Evolutionary conservation across 306 rosid species (phyloP), one percentile per base, ranked within the genome.

Genomic region (Acacia acuminata): DNA sequence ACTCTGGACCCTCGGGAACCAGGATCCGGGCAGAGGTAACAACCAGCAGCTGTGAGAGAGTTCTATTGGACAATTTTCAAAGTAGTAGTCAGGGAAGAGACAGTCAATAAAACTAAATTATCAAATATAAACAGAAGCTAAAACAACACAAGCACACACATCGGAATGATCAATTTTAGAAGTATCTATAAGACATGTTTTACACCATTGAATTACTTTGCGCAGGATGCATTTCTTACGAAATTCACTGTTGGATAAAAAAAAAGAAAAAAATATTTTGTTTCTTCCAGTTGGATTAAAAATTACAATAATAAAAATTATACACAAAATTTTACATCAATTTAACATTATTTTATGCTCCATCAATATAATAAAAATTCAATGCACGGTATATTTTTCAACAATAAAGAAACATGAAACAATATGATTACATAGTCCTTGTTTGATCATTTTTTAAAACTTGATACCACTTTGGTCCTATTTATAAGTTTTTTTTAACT

Each of bases 21-120:
- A 7, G 99, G 98, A 81, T 91, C 92, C 7, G 98, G 99, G 85
- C 94, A 92, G 75, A 96, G 93, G 90, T 92, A 96, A 84, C 99
- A 96, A 50, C 97, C 99, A 58, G 92, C 99, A 8, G 87, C 96
- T 19, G 97, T 96, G 56, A 94, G 81, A 76, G 97, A 96, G 40
- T 89, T 94, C 99, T 96, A 65, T 80, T 83, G n/a, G 63, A 75
- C 30, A 66, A 81, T 61, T 69, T 32, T 15, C 7, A 16, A 16
- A 15, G 43, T 15, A 32, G 38, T 20, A 16, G 76, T 47, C 36
- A 68, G 50, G 77, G 79, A 43, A 17, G 8, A 36, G 82, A 15
- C 34, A 27, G 67, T 47, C 36, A 75, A 71, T 44, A 78, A 81
- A 20, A 10, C 45, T 56, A 4, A 74, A 84, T 27, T 34, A 65